Percentiles rank a stretch among this genome's conserved stretches.
phyloP scores from a whole-genome alignment of 2,329 filamentous ascomycete species.

The Aspergillus transmontanensis region DNA sequence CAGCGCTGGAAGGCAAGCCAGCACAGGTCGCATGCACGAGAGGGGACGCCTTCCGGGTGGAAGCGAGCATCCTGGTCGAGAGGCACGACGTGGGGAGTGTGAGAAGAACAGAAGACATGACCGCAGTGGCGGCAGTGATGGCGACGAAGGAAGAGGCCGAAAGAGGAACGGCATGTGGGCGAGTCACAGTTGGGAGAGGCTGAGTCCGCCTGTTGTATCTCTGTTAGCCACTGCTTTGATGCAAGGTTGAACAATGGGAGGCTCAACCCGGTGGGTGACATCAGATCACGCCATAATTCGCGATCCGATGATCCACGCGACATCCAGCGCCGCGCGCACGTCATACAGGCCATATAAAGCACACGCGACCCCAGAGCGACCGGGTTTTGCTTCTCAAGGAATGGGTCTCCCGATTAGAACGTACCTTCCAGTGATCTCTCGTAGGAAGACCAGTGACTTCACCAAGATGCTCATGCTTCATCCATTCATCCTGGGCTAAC shows the following conservation, averaged over 20 bases:
- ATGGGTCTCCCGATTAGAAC: conserved; percentile 19
- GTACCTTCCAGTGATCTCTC: conserved; percentile 67
- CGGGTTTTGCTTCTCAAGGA: not conserved
- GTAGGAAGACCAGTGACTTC: conserved; percentile 62
- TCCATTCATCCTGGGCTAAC: conserved; percentile 55
- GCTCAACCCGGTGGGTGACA: not conserved
- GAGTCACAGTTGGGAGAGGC: conserved; percentile 60
- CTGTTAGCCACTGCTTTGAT: conserved; percentile 18
- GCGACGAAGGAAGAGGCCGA: conserved; percentile 63
- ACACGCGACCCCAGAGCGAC: conserved; percentile 4
- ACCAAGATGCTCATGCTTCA: conserved; percentile 55
- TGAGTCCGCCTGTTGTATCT: conserved; percentile 54
- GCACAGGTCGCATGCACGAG: conserved; percentile 64
- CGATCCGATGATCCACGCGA: conserved; percentile 26
- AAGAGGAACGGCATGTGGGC: conserved; percentile 59
- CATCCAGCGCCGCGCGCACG: conserved; percentile 23
- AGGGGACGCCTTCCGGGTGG: conserved; percentile 59
- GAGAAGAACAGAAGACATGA: conserved; percentile 64
- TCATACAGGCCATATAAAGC: conserved; percentile 27
- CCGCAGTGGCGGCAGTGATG: conserved; percentile 70
- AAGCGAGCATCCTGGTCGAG: conserved; percentile 67
- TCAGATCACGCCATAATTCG: conserved; percentile 30
- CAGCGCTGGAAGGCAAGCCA: conserved; percentile 60
- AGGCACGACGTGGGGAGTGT: conserved; percentile 59
- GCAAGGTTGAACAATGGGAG: not conserved